phyloP scores from a whole-genome alignment of 768 basidiomycete genomes.

The Calocera viscosa region DNA sequence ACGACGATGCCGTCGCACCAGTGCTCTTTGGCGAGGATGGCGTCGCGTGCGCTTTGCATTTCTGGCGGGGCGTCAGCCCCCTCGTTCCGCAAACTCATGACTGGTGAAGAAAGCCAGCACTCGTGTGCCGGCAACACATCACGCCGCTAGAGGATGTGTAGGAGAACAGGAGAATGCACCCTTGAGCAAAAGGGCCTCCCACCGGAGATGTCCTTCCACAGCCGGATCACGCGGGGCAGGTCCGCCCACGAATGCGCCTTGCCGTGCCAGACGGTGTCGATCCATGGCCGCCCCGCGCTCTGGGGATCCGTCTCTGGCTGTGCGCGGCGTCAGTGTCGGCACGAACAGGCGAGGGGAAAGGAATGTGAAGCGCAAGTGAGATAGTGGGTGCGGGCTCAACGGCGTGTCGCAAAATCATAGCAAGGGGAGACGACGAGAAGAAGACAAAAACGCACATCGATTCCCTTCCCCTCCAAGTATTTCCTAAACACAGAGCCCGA shows the following conservation, averaged over 20 bases:
- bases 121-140: too few relatives aligned
- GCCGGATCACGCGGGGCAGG: slow-evolving; percentile 36
- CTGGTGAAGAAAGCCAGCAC: too few relatives aligned
- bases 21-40: slow-evolving; percentile 52
- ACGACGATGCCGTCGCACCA: slow-evolving; percentile 64
- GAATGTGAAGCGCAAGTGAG: too few relatives aligned
- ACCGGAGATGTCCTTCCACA: slow-evolving; percentile 40
- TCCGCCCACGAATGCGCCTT: slow-evolving; percentile 44
- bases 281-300: slow-evolving; percentile 32
- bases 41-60: slow-evolving; percentile 57
- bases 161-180: too few relatives aligned
- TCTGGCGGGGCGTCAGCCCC: background rate
- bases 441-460: slow-evolving; percentile 6
- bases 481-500: slow-evolving; percentile 44
- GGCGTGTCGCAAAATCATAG: too few relatives aligned
- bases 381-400: too few relatives aligned
- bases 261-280: slow-evolving; percentile 40
- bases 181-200: slow-evolving; percentile 41
- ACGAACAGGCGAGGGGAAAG: too few relatives aligned
- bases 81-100: too few relatives aligned
- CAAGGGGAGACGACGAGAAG: background rate
- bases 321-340: too few relatives aligned
- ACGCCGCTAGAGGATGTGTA: too few relatives aligned
- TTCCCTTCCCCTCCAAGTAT: slow-evolving; percentile 28
- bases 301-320: slow-evolving; percentile 27